Evolutionary conservation across 768 basidiomycete species (phyloP), one percentile per base, ranked within the genome.

Genomic region (Obba rivulosa): DNA sequence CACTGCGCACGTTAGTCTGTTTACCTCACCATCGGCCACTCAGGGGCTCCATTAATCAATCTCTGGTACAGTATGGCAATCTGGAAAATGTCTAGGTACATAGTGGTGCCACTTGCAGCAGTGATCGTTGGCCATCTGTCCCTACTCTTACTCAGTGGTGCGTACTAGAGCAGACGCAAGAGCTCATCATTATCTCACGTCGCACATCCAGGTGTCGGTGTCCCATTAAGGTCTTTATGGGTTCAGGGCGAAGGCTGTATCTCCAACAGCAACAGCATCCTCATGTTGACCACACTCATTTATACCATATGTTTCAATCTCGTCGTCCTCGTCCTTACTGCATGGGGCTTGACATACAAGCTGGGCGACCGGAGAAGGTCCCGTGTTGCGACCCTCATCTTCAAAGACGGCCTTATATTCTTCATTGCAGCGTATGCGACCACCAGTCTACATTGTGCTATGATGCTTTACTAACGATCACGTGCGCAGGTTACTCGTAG

Each of bases 121-220:
- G 57, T 85, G 41, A 79, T 81, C 37, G 66, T 85, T 10, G 84
- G 84, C 2, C 84, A 85, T 52, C 86, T 83, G 84, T 80, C 80
- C 0, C 63, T 86, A 40, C 78, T 86, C 50, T 65, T 86, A 18
- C 83, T 84, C 66, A 81, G 83, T 74, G 28, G 28, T 31, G 5
- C 28, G 28, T 31, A 5, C 5, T 31, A 5, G 28, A 31, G 7
- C 5, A 31, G 28, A 7, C 28, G 28, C 13, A 13, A 31, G 28
- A 5, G 5, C 7, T 13, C 28, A 5, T 31, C 13, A 13, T 31
- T 31, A 5, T 7, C 28, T 31, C 7, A 31, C 28, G 5, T 13
- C 13, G 5, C 13, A 7, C 7, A 31, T n/a, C n/a, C 28, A 31
- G 28, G 28, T 5, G 28, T 31, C 28, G 28, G 28, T 13, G 28